These are phyloP conservation scores for Microsporum audouinii DNA, from an alignment of 2,329 filamentous ascomycete species.

Conservation along the genomic window DNA sequence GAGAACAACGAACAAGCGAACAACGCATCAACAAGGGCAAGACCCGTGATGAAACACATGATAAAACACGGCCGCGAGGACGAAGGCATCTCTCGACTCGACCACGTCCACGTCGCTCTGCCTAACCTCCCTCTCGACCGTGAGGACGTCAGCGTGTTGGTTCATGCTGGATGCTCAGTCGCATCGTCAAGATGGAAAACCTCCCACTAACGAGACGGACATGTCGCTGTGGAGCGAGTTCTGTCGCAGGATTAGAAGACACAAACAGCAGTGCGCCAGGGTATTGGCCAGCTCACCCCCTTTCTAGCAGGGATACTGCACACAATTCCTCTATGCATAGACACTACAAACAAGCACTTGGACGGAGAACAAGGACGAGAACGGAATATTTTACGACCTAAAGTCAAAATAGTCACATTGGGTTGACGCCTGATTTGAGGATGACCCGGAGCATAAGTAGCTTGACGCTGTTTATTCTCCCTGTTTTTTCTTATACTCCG, in stretches of 20 bases:
- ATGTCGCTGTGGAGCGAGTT: background rate
- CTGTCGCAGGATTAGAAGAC: background rate
- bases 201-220: background rate
- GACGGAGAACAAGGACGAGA: background rate
- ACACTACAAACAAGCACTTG: background rate
- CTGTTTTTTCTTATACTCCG: background rate
- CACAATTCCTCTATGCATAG: background rate
- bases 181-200: background rate
- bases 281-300: background rate
- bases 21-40: background rate
- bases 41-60: constrained; percentile 4
- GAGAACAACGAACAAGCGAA: background rate
- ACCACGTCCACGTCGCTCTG: background rate
- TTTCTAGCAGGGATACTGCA: background rate
- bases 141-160: background rate
- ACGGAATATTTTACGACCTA: constrained; percentile 1
- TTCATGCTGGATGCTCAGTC: background rate
- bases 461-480: background rate
- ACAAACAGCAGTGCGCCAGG: background rate
- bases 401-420: constrained; percentile 1
- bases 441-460: background rate
- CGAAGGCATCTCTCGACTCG: background rate
- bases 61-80: background rate
- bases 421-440: background rate
- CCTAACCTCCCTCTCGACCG: background rate